phyloP scores from a whole-genome alignment of 768 basidiomycete species.

The Tricholoma sp. region DNA sequence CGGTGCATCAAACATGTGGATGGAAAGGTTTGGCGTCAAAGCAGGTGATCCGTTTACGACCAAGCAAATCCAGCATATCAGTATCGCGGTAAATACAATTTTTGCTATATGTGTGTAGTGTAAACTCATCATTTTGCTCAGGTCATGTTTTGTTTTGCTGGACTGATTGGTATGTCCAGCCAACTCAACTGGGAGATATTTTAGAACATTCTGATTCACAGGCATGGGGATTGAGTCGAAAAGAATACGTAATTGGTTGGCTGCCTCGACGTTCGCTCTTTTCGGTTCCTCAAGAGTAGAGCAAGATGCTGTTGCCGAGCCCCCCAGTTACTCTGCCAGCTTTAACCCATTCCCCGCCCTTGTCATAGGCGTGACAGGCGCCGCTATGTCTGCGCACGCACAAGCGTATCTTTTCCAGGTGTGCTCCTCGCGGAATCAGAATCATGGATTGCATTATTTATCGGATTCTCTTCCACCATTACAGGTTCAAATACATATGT shows the following conservation, averaged over 20 bases:
- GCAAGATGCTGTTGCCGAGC: slow-evolving; percentile 52
- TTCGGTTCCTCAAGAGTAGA: slow-evolving; percentile 20
- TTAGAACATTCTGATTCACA: slow-evolving; percentile 3
- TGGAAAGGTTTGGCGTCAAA: slow-evolving; percentile 88
- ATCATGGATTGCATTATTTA: background rate
- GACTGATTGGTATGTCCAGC: slow-evolving; percentile 52
- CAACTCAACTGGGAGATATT: background rate
- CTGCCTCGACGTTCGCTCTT: slow-evolving; percentile 43
- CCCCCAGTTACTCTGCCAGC: slow-evolving; percentile 66
- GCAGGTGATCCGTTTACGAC: slow-evolving; percentile 82
- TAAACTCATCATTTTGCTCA: slow-evolving; percentile 16
- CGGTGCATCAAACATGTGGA: slow-evolving; percentile 90
- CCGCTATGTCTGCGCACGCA: slow-evolving; percentile 89
- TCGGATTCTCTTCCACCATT: background rate
- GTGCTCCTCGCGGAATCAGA: slow-evolving; percentile 7
- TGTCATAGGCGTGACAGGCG: slow-evolving; percentile 89
- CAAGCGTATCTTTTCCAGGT: slow-evolving; percentile 90
- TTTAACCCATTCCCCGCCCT: slow-evolving; percentile 94
- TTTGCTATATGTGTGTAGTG: background rate
- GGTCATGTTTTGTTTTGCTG: slow-evolving; percentile 95
- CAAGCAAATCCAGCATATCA: slow-evolving; percentile 91
- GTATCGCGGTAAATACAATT: slow-evolving; percentile 64
- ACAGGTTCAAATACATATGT: slow-evolving; percentile 80
- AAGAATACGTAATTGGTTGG: slow-evolving; percentile 67
- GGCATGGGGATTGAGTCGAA: slow-evolving; percentile 85